phyloP scores from a whole-genome alignment of 2,329 filamentous ascomycete species.

The Pseudogymnoascus sp. region DNA sequence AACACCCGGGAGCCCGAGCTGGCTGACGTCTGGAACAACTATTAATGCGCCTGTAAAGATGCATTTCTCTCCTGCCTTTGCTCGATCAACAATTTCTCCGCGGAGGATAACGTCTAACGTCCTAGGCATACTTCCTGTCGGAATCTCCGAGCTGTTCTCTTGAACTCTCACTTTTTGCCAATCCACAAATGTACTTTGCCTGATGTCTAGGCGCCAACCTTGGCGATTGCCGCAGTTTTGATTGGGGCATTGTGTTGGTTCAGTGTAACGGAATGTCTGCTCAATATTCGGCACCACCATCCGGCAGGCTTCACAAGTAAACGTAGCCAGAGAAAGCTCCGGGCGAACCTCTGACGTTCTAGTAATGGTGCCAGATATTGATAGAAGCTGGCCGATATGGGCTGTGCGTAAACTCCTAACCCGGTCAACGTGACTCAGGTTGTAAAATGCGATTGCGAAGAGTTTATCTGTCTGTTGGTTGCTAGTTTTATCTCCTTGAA shows the following conservation, averaged over 20 bases:
- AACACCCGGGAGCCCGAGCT: slow-evolving; percentile 81
- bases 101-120: slow-evolving; percentile 96
- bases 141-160: slow-evolving; percentile 97
- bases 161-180: slow-evolving; percentile 99
- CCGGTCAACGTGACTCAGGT: slow-evolving; percentile 45
- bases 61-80: slow-evolving; percentile 96
- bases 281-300: slow-evolving; percentile 83
- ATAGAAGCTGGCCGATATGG: slow-evolving; percentile 87
- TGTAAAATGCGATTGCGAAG: slow-evolving; percentile 72
- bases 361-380: slow-evolving; percentile 94
- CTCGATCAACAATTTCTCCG: slow-evolving; percentile 94
- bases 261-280: slow-evolving; percentile 95
- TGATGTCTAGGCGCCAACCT: slow-evolving; percentile 95
- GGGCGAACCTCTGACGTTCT: slow-evolving; percentile 94
- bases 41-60: slow-evolving; percentile 95
- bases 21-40: slow-evolving; percentile 93
- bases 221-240: slow-evolving; percentile 75
- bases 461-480: slow-evolving; percentile 97
- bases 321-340: slow-evolving; percentile 85
- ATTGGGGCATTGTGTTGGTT: slow-evolving; percentile 93
- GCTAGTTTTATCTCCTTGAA: slow-evolving; percentile 63
- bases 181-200: slow-evolving; percentile 95
- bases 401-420: slow-evolving; percentile 58
- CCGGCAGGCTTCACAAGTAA: slow-evolving; percentile 82
- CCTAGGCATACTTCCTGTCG: slow-evolving; percentile 94